phyloP scores from a whole-genome alignment of 768 basidiomycete genomes.

The Sistotremastrum niveocremeum region DNA sequence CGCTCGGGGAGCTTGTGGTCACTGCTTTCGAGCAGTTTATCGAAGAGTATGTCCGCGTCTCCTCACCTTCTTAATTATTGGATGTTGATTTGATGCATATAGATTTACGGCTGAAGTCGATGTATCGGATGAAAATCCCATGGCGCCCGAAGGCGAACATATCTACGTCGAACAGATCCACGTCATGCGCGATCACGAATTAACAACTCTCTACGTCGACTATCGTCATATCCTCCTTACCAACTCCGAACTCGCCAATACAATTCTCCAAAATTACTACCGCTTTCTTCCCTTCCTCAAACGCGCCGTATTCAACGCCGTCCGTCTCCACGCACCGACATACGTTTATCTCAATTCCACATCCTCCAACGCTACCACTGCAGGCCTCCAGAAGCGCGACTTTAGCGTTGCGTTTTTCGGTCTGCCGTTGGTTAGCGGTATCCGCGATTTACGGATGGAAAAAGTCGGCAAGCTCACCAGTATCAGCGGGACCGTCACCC shows the following conservation, averaged over 20 bases:
- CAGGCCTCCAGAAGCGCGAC: slow-evolving; percentile 82
- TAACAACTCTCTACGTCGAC: slow-evolving; percentile 95
- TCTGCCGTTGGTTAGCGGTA: slow-evolving; percentile 85
- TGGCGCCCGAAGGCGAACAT: slow-evolving; percentile 43
- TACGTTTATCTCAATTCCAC: slow-evolving; percentile 92
- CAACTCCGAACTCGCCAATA: slow-evolving; percentile 88
- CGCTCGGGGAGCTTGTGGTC: slow-evolving; percentile 89
- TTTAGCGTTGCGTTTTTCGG: slow-evolving; percentile 95
- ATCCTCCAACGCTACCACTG: slow-evolving; percentile 73
- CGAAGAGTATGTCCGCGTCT: slow-evolving; percentile 51
- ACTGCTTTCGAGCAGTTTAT: slow-evolving; percentile 88
- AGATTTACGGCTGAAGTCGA: slow-evolving; percentile 80
- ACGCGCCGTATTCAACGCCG: slow-evolving; percentile 79
- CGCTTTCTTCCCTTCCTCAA: slow-evolving; percentile 91
- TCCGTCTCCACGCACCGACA: slow-evolving; percentile 80
- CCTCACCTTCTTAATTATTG: neutral
- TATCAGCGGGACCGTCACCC: slow-evolving; percentile 93
- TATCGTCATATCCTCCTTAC: slow-evolving; percentile 79
- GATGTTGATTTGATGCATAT: neutral
- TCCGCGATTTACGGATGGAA: slow-evolving; percentile 84
- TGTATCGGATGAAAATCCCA: slow-evolving; percentile 51
- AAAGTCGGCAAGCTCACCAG: slow-evolving; percentile 90
- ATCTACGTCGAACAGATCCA: slow-evolving; percentile 90
- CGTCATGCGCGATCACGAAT: slow-evolving; percentile 87
- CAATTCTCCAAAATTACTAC: slow-evolving; percentile 91